phyloP scores from a whole-genome alignment of 2,329 filamentous ascomycete species.

The Emmonsiellopsis sp. region DNA sequence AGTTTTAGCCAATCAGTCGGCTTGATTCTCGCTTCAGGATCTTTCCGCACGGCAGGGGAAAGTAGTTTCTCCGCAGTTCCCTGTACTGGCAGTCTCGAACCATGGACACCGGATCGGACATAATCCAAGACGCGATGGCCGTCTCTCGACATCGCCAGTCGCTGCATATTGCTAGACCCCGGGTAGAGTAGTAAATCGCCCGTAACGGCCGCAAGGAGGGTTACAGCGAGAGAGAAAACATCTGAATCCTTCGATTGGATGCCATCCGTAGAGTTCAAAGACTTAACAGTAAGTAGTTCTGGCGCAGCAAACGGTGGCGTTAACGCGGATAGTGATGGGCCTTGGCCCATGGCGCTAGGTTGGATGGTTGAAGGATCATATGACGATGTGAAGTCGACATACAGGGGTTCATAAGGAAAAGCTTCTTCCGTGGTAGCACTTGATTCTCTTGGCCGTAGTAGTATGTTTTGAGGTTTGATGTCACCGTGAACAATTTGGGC shows the following conservation, averaged over 20 bases:
- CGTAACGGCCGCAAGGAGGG: constrained; percentile 36
- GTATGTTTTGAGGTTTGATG: constrained; percentile 40
- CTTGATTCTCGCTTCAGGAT: constrained; percentile 23
- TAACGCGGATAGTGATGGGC: constrained; percentile 26
- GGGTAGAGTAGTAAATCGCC: constrained; percentile 37
- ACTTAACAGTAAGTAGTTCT: constrained; percentile 30
- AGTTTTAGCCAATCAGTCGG: constrained; percentile 25
- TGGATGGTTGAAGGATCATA: constrained; percentile 14
- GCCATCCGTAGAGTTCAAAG: constrained; percentile 22
- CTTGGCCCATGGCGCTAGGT: constrained; percentile 9
- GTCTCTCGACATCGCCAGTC: constrained; percentile 35
- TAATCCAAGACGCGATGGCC: constrained; percentile 36
- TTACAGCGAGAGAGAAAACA: constrained; percentile 39
- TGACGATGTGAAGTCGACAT: constrained; percentile 38
- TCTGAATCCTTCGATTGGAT: constrained; percentile 33
- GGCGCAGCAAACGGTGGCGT: constrained; percentile 39
- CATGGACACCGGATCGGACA: constrained; percentile 28
- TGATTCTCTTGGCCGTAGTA: constrained; percentile 22
- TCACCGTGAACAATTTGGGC: constrained; percentile 38
- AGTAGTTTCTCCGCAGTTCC: constrained; percentile 33
- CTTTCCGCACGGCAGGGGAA: constrained; percentile 31
- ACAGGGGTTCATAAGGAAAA: constrained; percentile 34
- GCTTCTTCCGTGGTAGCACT: constrained; percentile 6
- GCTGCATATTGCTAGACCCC: constrained; percentile 29
- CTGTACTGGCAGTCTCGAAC: constrained; percentile 29